Conservation (phyloP, 805 yeast genomes). For the Lipomyces orientalis region DNA sequence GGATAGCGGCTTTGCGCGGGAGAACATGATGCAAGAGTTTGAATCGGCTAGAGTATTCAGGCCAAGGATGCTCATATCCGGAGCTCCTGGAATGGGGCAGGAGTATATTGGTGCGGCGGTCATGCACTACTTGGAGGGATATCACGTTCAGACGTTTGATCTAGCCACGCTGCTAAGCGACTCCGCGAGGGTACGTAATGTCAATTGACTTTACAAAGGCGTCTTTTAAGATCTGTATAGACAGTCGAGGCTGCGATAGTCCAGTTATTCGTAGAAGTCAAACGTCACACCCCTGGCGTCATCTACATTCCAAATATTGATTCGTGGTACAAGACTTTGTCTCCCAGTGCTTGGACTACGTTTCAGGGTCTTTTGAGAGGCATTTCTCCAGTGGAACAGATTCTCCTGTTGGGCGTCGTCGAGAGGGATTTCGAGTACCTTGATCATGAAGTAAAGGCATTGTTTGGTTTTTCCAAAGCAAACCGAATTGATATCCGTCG, state of each 20-base stretch:
- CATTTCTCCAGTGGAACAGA: slow-evolving; percentile 71
- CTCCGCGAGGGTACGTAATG: slow-evolving; percentile 55
- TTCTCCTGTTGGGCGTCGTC: slow-evolving; percentile 75
- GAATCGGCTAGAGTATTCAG: slow-evolving; percentile 71
- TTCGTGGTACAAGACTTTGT: slow-evolving; percentile 71
- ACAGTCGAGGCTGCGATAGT: slow-evolving; percentile 84
- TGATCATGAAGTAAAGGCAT: slow-evolving; percentile 54
- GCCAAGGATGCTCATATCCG: slow-evolving; percentile 79
- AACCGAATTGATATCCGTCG: slow-evolving; percentile 54
- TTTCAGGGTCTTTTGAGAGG: slow-evolving; percentile 71
- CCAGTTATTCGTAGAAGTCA: slow-evolving; percentile 83
- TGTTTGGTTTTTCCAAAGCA: slow-evolving; percentile 63
- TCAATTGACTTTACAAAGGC: not conserved
- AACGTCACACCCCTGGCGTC: slow-evolving; percentile 87
- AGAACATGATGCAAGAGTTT: slow-evolving; percentile 58
- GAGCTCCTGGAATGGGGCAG: slow-evolving; percentile 83
- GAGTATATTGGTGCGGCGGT: slow-evolving; percentile 83
- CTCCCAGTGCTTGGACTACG: slow-evolving; percentile 72
- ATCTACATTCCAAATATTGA: slow-evolving; percentile 82
- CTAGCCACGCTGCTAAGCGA: slow-evolving; percentile 78
- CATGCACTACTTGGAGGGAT: slow-evolving; percentile 82
- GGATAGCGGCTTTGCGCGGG: slow-evolving; percentile 72
- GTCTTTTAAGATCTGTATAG: slow-evolving; percentile 7
- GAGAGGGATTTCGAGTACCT: slow-evolving; percentile 52
- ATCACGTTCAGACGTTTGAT: slow-evolving; percentile 85